Evolutionary conservation across 768 basidiomycete species (phyloP), one percentile per base, ranked within the genome.

Genomic region (Fibroporia radiculosa): DNA sequence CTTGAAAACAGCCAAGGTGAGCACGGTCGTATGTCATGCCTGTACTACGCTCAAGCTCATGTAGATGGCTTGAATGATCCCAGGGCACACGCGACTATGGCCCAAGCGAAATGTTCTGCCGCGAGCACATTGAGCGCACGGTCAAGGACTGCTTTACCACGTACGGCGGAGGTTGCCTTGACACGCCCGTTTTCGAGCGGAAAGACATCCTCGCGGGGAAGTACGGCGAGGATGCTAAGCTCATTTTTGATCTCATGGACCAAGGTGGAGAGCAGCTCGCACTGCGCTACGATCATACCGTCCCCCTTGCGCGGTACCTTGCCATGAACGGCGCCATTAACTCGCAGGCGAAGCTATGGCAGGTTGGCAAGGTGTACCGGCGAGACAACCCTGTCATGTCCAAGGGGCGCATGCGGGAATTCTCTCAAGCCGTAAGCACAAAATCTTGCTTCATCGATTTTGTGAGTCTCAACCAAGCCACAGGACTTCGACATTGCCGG

Each of bases 331-430:
- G 90, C n/a, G 80, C 79, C n/a, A 82, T 73, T 51, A 75, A 63
- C 54, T 68, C 75, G 5, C 80, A 82, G 53, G 69, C 81, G 50
- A 98, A 98, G 67, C 62, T 97, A 12, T 99, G 92, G 83, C 96
- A 98, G 63, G 82, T 99, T 40, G 93, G 93, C n/a, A 99, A 98
- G 67, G 96, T 99, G 16, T 99, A 98, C 65, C 73, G 96, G 50
- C 70, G 96, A 59, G 96, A 99, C 65, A 91, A 83, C 52, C 96
- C 96, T 0, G 93, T 93, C 45, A 93, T 98, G 84, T 85, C 83
- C 23, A 99, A 99, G 69, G 96, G 96, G 0, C 74, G 96, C 22
- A 96, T 99, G 93, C 78, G 96, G 48, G 96, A 99, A 68, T 99
- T 99, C 59, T 90, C 86, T 57, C 96, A 99, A 65, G 96, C 95